Evolutionary conservation across 176 grass and related monocot genomes (phyloP).

Genomic region (Chloris gayana): DNA sequence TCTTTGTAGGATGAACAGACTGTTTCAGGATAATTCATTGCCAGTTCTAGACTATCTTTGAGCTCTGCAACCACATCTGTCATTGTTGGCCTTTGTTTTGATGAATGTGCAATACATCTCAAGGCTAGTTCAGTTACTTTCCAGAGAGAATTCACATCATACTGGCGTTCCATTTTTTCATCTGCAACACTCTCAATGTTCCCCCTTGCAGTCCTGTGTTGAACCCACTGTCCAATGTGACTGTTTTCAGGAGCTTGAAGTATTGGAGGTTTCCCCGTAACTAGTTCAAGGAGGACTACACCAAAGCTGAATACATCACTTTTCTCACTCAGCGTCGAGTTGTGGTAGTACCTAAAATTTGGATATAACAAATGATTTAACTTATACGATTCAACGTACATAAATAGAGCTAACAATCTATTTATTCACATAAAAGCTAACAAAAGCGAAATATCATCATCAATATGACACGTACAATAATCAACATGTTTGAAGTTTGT

Average conservation of each 20-base stretch:
- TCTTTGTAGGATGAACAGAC: not conserved
- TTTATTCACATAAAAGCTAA: no score
- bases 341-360: slow-evolving; percentile 51
- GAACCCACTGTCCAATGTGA: slow-evolving; percentile 50
- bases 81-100: slow-evolving; percentile 57
- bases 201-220: slow-evolving; percentile 47
- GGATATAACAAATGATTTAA: no score
- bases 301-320: slow-evolving; percentile 68
- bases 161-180: slow-evolving; percentile 46
- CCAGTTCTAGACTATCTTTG: slow-evolving; percentile 63
- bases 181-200: slow-evolving; percentile 61
- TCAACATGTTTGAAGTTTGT: no score
- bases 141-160: slow-evolving; percentile 61
- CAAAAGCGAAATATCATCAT: no score
- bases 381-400: no score
- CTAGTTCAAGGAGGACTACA: slow-evolving; percentile 55
- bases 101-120: slow-evolving; percentile 28
- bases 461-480: no score
- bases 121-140: slow-evolving; percentile 55
- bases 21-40: not conserved
- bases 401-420: no score
- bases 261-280: slow-evolving; percentile 52
- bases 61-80: slow-evolving; percentile 48
- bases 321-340: slow-evolving; percentile 27
- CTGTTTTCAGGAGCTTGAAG: not conserved